Evolutionary conservation across 768 basidiomycete species (phyloP), one percentile per base, ranked within the genome.

Genomic region (Fomitopsis pulvina): DNA sequence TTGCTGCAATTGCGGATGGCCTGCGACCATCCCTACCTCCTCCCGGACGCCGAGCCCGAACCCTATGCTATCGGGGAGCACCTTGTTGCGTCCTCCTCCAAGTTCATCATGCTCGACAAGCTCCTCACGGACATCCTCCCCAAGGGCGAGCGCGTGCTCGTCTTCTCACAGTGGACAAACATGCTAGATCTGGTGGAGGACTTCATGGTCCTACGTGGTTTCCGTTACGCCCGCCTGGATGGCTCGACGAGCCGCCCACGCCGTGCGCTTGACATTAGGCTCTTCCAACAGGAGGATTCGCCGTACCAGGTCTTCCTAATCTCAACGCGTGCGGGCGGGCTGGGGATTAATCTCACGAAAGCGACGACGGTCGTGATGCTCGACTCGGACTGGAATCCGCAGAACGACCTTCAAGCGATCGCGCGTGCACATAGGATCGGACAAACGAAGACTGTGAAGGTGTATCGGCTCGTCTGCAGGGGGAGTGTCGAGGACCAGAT

Each of bases 371-470:
- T 88, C 54, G 81, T 90, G 60, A 85, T 91, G 74, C 85, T 83
- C 55, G 88, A 91, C 62, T 77, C 73, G 0, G 79, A 80, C 41
- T 81, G 80, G 79, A 81, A 81, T 61, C 80, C 80, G 14, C 78
- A 89, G 63, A 90, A 87, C 61, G 89, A 92, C 62, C 67, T 91
- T 5, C 88, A 91, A 66, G 89, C 89, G 0, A 88, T 91, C 63
- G 89, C 89, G 21, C 75, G 89, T 37, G 89, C 89, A 0, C 89
- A 91, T 63, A 78, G 89, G 9, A 85, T 87, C 47, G 86, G 86
- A 5, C 86, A 88, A 62, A 85, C 77, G 45, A 85, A 85, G 58
- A 68, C 69, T 22, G 86, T 88, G 52, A 78, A 84, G 63, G 79
- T 87, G 1, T 83, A 83, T 59, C 76, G 84, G 22, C 66, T 88